Base-by-base conservation (phyloP, 2,329 filamentous ascomycete species). In the Neopestalotiopsis sp. region DNA sequence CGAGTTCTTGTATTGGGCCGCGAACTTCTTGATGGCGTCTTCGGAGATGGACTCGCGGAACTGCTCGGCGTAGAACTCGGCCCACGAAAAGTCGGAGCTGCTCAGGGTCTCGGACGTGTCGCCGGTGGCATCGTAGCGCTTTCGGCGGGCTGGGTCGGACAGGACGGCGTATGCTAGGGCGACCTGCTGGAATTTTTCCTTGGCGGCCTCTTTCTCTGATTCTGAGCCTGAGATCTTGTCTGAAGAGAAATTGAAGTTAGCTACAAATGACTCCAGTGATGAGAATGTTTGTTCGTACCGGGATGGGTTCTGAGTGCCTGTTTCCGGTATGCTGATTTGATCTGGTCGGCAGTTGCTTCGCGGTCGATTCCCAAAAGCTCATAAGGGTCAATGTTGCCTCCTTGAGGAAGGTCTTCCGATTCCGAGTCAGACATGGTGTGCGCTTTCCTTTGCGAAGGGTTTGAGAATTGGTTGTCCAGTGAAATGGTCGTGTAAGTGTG, bases 151-250 rank as follows among this genome's bases (percentile, higher is more conserved):
- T 28, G 92, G 86, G 74, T 98, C 94, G 40, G 94, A 97, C 45
- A 99, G 92, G 64, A 99, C 89, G 42, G 94, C 95, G 78, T 98
- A 97, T 66, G 96, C 95, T 76, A 98, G 95, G 30, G 95, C 95
- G 74, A 99, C 90, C 74, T 92, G 87, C 81, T 99, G 96, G 80
- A 99, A 99, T 67, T 88, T 91, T 70, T 87, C 85, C 74, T 97
- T 91, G 1, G 96, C 95, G 57, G 87, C 83, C 32, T 90, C 87
- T 76, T 94, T 94, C 66, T 91, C 83, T 28, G 90, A 86, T 1
- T 88, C 85, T 17, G 89, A 73, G 3, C 90, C 93, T 84, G 97
- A 73, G 4, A 90, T 93, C 84, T 97, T 97, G 87, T 97, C 94
- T 92, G 69, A 32, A 58, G 30, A 9, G 20, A 1, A 2, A 5